Conservation (phyloP, 2,329 filamentous ascomycete species). For the Gnomoniopsis sp. region DNA sequence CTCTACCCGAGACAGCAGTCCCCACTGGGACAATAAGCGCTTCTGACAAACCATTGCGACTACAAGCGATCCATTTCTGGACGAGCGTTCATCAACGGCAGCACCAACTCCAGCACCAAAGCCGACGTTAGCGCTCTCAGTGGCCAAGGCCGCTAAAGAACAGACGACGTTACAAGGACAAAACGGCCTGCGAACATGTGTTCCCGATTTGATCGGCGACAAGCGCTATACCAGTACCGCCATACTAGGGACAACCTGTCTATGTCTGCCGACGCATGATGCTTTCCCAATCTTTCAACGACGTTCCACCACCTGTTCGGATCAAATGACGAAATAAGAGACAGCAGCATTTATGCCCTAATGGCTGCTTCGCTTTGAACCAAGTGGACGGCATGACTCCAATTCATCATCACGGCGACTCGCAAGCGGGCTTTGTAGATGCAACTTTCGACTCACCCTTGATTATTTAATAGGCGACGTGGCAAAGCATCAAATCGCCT, state of each 20-base stretch:
- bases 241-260: conserved; percentile 8
- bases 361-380: background rate
- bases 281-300: background rate
- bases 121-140: background rate
- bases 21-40: background rate
- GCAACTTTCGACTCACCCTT: background rate
- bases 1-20: conserved; percentile 1
- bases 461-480: background rate
- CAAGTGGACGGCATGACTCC: background rate
- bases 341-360: background rate
- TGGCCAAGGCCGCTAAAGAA: background rate
- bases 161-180: background rate
- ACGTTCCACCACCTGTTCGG: background rate
- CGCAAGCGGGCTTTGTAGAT: background rate
- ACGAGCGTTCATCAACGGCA: background rate
- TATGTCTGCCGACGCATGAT: conserved; percentile 1
- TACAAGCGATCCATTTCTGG: background rate
- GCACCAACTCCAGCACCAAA: background rate
- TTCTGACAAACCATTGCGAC: background rate
- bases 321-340: conserved; percentile 4
- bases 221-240: conserved; percentile 1
- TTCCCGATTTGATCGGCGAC: background rate
- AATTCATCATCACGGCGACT: background rate
- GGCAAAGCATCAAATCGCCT: background rate
- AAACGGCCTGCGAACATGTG: background rate